Percentiles rank a stretch among this genome's conserved stretches.
These are phyloP conservation scores for Tephrocybe sp. DNA, from an alignment of 768 basidiomycete species.

Conservation along the genomic window DNA sequence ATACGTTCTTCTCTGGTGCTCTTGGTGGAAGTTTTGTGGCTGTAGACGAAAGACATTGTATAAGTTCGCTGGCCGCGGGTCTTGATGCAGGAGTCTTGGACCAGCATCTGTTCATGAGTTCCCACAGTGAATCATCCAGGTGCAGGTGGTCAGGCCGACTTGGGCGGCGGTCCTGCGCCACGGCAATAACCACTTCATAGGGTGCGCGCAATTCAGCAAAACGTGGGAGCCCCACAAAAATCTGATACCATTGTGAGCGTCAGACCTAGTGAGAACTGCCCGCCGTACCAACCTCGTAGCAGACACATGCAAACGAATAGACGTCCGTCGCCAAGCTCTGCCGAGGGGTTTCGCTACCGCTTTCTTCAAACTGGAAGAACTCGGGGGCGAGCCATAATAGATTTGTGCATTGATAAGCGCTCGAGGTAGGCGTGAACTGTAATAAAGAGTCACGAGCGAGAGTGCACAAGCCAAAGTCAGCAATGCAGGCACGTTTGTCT, in stretches of 20 bases:
- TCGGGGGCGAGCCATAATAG: conserved; percentile 12
- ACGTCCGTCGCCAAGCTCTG: conserved; percentile 10
- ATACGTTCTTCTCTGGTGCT: neutral
- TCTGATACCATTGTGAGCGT: neutral
- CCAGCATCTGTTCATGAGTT: conserved; percentile 10
- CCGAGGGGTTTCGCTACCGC: conserved; percentile 1
- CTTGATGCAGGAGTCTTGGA: neutral
- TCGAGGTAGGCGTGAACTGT: conserved; percentile 7
- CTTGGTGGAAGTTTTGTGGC: neutral
- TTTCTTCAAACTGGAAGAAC: conserved; percentile 4
- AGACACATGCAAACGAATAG: conserved; percentile 10
- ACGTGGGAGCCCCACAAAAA: conserved; percentile 8
- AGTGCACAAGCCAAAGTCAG: conserved; percentile 11
- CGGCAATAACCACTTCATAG: conserved; percentile 4
- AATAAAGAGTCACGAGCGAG: conserved; percentile 5
- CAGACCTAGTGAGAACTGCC: neutral
- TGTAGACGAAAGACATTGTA: neutral
- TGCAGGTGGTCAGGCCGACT: neutral
- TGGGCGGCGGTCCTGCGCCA: conserved; percentile 2
- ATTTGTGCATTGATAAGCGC: neutral
- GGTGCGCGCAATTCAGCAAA: conserved; percentile 1
- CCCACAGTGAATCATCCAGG: conserved; percentile 5
- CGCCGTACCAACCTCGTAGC: conserved; percentile 1
- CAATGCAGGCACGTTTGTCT: conserved; percentile 10
- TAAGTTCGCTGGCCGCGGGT: neutral